phyloP scores from a whole-genome alignment of 257 asterid genomes.

The Solanum dulcamara region DNA sequence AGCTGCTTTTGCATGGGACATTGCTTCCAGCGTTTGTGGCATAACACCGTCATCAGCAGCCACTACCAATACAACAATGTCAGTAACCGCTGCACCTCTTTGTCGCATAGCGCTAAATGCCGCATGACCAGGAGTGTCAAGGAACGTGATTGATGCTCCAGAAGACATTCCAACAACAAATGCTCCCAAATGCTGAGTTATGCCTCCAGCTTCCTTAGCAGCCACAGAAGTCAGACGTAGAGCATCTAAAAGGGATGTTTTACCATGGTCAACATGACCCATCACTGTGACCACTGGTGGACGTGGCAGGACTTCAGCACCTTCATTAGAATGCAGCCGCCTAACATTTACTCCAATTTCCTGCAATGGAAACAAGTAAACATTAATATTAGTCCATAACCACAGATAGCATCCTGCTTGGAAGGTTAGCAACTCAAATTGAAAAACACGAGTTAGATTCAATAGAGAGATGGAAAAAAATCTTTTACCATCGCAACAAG shows the following conservation, averaged over 20 bases:
- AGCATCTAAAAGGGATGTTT: constrained; percentile 90
- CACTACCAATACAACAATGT: constrained; percentile 86
- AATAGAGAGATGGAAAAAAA: background rate
- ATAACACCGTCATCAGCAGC: constrained; percentile 99
- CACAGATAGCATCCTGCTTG: background rate
- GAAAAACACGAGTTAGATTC: background rate
- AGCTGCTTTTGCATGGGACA: constrained; percentile 81
- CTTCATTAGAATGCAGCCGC: constrained; percentile 62
- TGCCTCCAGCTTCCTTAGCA: constrained; percentile 98
- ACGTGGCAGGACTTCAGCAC: constrained; percentile 50
- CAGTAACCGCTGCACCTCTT: constrained; percentile 95
- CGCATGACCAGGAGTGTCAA: constrained; percentile 98
- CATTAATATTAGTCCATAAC: background rate
- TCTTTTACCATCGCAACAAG: constrained; percentile 76
- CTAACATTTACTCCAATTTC: constrained; percentile 78
- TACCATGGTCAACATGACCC: constrained; percentile 99
- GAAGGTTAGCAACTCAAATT: background rate
- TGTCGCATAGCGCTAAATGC: constrained; percentile 99
- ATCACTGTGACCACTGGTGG: constrained; percentile 93
- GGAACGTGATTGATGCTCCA: constrained; percentile 82
- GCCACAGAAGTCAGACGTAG: constrained; percentile 81
- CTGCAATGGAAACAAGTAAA: constrained; percentile 26
- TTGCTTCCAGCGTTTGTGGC: constrained; percentile 98
- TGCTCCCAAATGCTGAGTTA: constrained; percentile 94
- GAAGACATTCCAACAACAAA: constrained; percentile 94